phyloP scores from a whole-genome alignment of 768 basidiomycete species.

The Tylopilus intermedius region DNA sequence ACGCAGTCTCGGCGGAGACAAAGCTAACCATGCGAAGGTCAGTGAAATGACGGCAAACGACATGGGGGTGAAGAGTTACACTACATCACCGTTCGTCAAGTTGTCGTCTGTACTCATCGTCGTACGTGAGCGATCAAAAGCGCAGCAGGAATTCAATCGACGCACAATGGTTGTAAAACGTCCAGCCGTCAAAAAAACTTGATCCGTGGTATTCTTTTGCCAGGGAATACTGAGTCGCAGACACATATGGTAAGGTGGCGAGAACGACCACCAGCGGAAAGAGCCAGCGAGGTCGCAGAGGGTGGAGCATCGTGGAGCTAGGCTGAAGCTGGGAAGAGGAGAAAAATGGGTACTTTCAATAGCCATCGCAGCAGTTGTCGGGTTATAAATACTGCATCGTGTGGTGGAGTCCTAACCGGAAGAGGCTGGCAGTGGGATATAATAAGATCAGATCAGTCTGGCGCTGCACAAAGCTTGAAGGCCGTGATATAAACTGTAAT shows the following conservation, averaged over 20 bases:
- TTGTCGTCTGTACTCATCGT: constrained; percentile 49
- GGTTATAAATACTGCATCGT: constrained; percentile 10
- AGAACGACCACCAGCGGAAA: constrained; percentile 7
- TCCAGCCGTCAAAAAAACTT: constrained; percentile 66
- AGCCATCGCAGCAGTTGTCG: background rate
- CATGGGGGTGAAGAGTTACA: constrained; percentile 29
- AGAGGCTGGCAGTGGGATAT: background rate
- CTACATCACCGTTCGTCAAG: constrained; percentile 60
- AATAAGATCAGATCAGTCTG: background rate
- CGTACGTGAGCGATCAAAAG: background rate
- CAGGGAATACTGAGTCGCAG: constrained; percentile 43
- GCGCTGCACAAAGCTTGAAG: background rate
- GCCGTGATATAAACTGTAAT: background rate
- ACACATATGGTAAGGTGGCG: constrained; percentile 6
- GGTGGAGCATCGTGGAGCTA: constrained; percentile 7
- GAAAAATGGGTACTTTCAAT: background rate
- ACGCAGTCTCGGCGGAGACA: constrained; percentile 40
- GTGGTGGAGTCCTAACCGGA: background rate
- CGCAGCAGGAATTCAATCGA: constrained; percentile 2
- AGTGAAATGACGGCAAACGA: background rate
- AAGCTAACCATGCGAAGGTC: constrained; percentile 38
- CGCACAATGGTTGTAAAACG: constrained; percentile 56
- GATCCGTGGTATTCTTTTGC: constrained; percentile 54
- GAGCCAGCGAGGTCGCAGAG: constrained; percentile 1
- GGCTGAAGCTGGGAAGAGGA: background rate